A percentile compares a stretch with the other conserved stretches of the same genome.
These are phyloP conservation scores for Pulveroboletus ravenelii DNA, from an alignment of 768 basidiomycete species.

Conservation along the genomic window DNA sequence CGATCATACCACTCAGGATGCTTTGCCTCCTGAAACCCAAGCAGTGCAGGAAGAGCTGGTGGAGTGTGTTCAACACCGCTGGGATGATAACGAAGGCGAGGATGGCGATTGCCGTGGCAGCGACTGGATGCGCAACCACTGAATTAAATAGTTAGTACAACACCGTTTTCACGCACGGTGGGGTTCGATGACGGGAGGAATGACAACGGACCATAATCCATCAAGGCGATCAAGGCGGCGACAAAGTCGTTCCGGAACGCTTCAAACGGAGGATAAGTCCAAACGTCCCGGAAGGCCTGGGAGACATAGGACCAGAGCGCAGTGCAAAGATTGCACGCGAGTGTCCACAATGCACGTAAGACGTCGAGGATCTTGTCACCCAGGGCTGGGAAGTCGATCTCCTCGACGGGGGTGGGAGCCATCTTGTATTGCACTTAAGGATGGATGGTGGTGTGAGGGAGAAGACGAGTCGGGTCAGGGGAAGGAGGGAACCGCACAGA, in stretches of 20 bases:
- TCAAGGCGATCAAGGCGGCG: slow-evolving; percentile 6
- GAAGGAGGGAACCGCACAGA: not conserved
- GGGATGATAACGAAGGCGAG: slow-evolving; percentile 12
- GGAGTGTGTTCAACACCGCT: not conserved
- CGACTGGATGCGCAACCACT: slow-evolving; percentile 10
- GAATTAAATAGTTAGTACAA: not conserved
- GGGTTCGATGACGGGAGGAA: not conserved
- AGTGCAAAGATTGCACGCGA: slow-evolving; percentile 2
- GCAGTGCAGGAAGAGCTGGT: not conserved
- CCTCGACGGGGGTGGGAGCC: slow-evolving; percentile 16
- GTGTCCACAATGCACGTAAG: slow-evolving; percentile 6
- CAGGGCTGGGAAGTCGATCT: slow-evolving; percentile 16
- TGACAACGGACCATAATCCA: slow-evolving; percentile 15
- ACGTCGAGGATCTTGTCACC: slow-evolving; percentile 13
- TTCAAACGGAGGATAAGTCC: slow-evolving; percentile 23
- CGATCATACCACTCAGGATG: slow-evolving; percentile 8
- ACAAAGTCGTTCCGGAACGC: slow-evolving; percentile 14
- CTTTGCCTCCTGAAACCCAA: not conserved
- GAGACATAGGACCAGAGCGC: slow-evolving; percentile 7
- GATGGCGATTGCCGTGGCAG: slow-evolving; percentile 4
- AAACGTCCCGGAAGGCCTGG: slow-evolving; percentile 7
- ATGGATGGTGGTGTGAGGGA: not conserved
- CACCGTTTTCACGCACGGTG: not conserved
- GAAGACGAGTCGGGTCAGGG: too few relatives aligned
- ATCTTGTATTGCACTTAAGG: not conserved